Evolutionary conservation across 2,329 filamentous ascomycete genomes (phyloP).

Genomic region (Immersiporthe knoxdaviesiana): DNA sequence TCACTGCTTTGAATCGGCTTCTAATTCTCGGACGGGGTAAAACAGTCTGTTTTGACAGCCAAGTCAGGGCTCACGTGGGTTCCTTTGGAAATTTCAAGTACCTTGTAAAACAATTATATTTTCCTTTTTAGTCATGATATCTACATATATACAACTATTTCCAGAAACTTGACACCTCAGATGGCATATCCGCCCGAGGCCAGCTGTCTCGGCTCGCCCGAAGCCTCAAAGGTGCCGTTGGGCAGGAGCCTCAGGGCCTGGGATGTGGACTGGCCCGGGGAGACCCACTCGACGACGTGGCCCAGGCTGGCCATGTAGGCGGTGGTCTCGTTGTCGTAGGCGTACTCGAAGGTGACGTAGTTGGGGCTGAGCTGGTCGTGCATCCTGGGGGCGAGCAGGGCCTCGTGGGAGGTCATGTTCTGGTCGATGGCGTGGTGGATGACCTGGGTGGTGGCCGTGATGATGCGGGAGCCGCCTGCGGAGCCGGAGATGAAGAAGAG

Average conservation of each 20-base stretch:
- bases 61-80: not conserved
- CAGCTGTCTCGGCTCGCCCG: constrained; percentile 29
- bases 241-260: constrained; percentile 66
- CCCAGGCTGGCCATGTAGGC: constrained; percentile 65
- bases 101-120: not conserved
- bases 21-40: too few relatives aligned
- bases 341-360: constrained; percentile 66
- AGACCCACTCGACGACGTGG: constrained; percentile 73
- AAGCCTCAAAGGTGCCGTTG: constrained; percentile 42
- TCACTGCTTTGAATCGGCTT: not conserved
- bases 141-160: not conserved
- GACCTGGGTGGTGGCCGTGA: constrained; percentile 76
- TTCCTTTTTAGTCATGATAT: not conserved
- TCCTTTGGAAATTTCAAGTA: not conserved
- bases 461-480: constrained; percentile 82
- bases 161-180: not conserved
- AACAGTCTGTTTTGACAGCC: not conserved
- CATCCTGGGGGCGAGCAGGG: constrained; percentile 68
- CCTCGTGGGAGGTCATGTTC: constrained; percentile 59
- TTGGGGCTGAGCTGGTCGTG: constrained; percentile 85
- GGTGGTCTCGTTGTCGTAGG: constrained; percentile 67
- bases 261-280: constrained; percentile 66
- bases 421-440: constrained; percentile 74
- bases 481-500: constrained; percentile 74
- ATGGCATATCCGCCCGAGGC: constrained; percentile 26